phyloP scores from a whole-genome alignment of 768 basidiomycete species.

The Pisolithus marmoratus region DNA sequence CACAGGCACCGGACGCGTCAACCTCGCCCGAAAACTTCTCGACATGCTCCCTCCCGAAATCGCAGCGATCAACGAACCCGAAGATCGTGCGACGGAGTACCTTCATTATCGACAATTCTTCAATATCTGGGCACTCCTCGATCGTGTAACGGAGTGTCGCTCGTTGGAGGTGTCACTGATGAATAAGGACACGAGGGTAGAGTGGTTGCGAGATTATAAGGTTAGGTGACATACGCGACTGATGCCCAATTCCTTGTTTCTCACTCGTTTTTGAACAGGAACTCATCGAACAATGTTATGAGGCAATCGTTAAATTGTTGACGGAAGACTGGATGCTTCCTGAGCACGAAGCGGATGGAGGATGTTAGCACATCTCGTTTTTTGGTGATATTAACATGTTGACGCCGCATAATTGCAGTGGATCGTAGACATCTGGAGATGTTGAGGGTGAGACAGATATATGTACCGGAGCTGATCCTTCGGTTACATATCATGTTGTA shows the following conservation, averaged over 20 bases:
- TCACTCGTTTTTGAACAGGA: conserved; percentile 28
- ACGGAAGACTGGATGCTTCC: conserved; percentile 73
- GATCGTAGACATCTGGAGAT: conserved; percentile 62
- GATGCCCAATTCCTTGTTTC: not conserved
- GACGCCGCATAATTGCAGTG: conserved; percentile 20
- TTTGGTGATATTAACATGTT: not conserved
- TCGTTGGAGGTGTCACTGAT: conserved; percentile 50
- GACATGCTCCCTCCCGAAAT: conserved; percentile 60
- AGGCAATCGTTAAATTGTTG: conserved; percentile 62
- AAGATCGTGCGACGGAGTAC: conserved; percentile 69
- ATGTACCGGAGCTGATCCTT: conserved; percentile 84
- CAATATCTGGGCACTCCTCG: conserved; percentile 62
- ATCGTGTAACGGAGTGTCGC: conserved; percentile 55
- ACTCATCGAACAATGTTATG: conserved; percentile 58
- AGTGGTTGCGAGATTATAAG: conserved; percentile 64
- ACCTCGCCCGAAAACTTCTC: conserved; percentile 57
- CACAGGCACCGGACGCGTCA: conserved; percentile 67
- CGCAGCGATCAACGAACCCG: conserved; percentile 55
- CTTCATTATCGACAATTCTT: conserved; percentile 80
- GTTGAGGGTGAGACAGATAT: conserved; percentile 78
- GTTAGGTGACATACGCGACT: conserved; percentile 24
- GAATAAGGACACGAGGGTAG: conserved; percentile 50
- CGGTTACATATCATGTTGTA: conserved; percentile 73
- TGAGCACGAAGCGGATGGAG: conserved; percentile 39
- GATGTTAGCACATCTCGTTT: conserved; percentile 17